phyloP scores from a whole-genome alignment of 1,284 basidiomycete species.

The Coniophora puteana region DNA sequence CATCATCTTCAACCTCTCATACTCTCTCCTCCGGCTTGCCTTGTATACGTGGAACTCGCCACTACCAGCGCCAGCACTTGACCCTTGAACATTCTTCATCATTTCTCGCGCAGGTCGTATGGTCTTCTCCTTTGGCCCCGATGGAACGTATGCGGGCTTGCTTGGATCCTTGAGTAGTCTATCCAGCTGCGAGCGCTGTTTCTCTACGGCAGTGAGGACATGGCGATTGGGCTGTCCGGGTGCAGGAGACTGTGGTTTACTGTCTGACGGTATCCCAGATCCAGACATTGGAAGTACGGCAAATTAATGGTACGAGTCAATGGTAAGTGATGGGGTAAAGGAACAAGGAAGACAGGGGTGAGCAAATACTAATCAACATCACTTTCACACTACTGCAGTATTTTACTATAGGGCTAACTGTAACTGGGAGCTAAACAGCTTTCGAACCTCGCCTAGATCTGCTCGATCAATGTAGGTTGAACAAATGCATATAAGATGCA shows the following conservation, averaged over 20 bases:
- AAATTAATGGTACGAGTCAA: no score
- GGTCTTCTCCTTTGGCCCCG: constrained; percentile 72
- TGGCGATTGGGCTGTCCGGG: constrained; percentile 45
- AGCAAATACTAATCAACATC: no score
- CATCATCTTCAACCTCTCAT: constrained; percentile 89
- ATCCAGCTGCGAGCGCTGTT: constrained; percentile 76
- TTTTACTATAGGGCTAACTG: no score
- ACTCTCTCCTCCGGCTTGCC: constrained; percentile 89
- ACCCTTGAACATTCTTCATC: constrained; percentile 98
- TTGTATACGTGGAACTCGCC: constrained; percentile 99
- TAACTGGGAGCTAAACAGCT: no score
- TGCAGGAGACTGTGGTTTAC: constrained; percentile 25
- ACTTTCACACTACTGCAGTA: no score
- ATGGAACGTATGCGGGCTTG: constrained; percentile 75
- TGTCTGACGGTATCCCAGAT: constrained; percentile 22
- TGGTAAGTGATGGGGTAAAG: no score
- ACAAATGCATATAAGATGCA: no score
- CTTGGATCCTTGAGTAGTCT: constrained; percentile 84
- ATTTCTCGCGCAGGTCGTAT: constrained; percentile 84
- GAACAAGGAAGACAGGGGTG: no score
- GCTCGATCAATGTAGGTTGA: no score
- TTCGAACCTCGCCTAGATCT: no score
- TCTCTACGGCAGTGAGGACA: constrained; percentile 69
- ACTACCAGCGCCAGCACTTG: constrained; percentile 88
- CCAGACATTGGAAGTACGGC: constrained; percentile 28